Base-by-base conservation (phyloP, 1,139 yeast species). In the Yamadazyma pseudoaaseri region DNA sequence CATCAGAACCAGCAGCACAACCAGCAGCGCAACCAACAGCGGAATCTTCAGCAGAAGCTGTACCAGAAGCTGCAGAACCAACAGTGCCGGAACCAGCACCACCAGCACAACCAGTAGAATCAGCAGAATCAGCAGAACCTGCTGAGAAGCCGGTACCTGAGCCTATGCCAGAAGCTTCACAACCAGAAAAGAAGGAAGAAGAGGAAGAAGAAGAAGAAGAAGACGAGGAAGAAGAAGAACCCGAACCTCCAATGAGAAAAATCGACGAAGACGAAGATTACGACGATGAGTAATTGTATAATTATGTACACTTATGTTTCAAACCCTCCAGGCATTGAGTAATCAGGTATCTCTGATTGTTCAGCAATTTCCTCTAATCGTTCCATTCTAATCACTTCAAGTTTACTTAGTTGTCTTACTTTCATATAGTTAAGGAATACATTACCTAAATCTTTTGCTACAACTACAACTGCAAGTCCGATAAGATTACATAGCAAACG, bases 231-330 rank as follows among this genome's bases (percentile, higher is more conserved):
- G 41, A 44, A 34, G 51, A 53, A 37, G 62, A 65, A 4, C 65
- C 67, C 10, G 92, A 82, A 45, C 80, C 83, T 20, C 87, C 86
- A 15, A 79, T 83, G 54, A 72, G 95, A 51, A 74, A 80, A 46
- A 80, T 86, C 16, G 90, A 82, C 34, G 95, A 85, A 51, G 95
- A 86, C 52, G 90, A 83, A 51, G 76, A 86, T 53, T 86, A 86
- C 54, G 95, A 86, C 54, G 94, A 83, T 38, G 87, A 76, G 25
- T 73, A 63, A 33, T 22, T 11, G 25, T 22, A 8, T 6, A 22
- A 22, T 18, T 7, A 18, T 18, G 20, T 18, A 18, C 20, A 18
- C 20, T 18, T 18, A 7, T 18, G 6, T 24, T 24, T 29, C 32
- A 11, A 20, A 33, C 2, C 32, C 30, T 3, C 36, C 36, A n/a